These are phyloP conservation scores for Pilobolus umbonatus DNA, from an alignment of 192 early-diverging fungal species.

Conservation along the genomic window DNA sequence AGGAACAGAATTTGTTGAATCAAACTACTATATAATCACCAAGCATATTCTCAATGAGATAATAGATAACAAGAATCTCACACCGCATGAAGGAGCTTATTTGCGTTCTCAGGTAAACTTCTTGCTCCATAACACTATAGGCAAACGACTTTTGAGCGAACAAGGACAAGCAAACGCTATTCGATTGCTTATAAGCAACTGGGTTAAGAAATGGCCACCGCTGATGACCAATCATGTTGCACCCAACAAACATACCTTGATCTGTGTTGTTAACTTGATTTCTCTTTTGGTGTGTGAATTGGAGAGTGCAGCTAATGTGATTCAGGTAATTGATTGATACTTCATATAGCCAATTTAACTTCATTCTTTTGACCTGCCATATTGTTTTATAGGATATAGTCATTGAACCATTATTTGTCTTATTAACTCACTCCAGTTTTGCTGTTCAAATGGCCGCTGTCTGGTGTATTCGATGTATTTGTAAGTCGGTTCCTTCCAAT, in stretches of 20 bases:
- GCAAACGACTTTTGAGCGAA: conserved; percentile 70
- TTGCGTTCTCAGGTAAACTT: conserved; percentile 57
- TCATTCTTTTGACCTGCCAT: neutral
- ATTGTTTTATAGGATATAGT: conserved; percentile 46
- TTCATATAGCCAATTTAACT: neutral
- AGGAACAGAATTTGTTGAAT: conserved; percentile 65
- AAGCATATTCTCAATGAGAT: conserved; percentile 65
- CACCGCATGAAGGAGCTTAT: conserved; percentile 52
- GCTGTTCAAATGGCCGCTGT: conserved; percentile 71
- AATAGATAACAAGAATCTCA: conserved; percentile 41
- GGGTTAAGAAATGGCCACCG: conserved; percentile 56
- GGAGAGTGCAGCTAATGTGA: conserved; percentile 61
- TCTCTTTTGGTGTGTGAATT: conserved; percentile 69
- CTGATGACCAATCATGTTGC: conserved; percentile 43
- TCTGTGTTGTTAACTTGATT: conserved; percentile 71
- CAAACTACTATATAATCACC: conserved; percentile 66
- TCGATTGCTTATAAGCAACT: conserved; percentile 52
- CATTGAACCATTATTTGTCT: conserved; percentile 60
- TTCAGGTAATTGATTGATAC: conserved; percentile 38
- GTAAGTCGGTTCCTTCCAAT: conserved; percentile 57
- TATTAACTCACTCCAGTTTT: conserved; percentile 64
- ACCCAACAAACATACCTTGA: conserved; percentile 55
- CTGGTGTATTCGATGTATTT: conserved; percentile 67
- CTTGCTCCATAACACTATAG: conserved; percentile 71
- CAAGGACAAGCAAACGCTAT: conserved; percentile 68